Conservation (phyloP, 164 flowering plant species). For the Piper betle region DNA sequence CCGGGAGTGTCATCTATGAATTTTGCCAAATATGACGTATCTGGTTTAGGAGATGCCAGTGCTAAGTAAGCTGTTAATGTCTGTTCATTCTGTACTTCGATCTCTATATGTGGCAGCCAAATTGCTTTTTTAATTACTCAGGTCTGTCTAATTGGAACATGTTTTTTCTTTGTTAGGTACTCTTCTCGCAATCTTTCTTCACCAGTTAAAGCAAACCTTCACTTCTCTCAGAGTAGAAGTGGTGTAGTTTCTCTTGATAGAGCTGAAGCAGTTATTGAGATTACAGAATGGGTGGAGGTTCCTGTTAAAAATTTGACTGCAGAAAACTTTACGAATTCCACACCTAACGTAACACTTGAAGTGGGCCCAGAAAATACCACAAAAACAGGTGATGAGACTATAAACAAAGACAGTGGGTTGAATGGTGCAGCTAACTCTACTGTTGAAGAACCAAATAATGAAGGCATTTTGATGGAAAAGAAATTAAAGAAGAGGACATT, state of each 20-base stretch:
- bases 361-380: slow-evolving; percentile 27
- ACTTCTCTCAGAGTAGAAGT: slow-evolving; percentile 89
- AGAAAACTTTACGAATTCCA: slow-evolving; percentile 47
- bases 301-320: slow-evolving; percentile 63
- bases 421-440: slow-evolving; percentile 22
- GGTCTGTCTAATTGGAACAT: not conserved
- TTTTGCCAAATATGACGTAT: slow-evolving; percentile 63
- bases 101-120: too few relatives aligned
- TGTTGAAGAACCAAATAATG: slow-evolving; percentile 23
- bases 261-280: slow-evolving; percentile 87
- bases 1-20: slow-evolving; percentile 60
- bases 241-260: slow-evolving; percentile 79
- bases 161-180: slow-evolving; percentile 34
- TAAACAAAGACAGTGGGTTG: slow-evolving; percentile 22
- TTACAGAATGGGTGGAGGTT: slow-evolving; percentile 94
- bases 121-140: not conserved
- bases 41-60: slow-evolving; percentile 69
- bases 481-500: slow-evolving; percentile 86
- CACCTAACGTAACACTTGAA: slow-evolving; percentile 41
- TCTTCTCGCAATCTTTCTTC: slow-evolving; percentile 79
- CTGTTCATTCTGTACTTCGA: not conserved
- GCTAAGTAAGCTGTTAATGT: slow-evolving; percentile 51
- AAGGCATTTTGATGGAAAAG: slow-evolving; percentile 50
- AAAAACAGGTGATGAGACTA: slow-evolving; percentile 30
- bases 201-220: slow-evolving; percentile 86